Evolutionary conservation across 2,329 filamentous ascomycete genomes (phyloP).

Genomic region (Alternaria angustiovoidea): DNA sequence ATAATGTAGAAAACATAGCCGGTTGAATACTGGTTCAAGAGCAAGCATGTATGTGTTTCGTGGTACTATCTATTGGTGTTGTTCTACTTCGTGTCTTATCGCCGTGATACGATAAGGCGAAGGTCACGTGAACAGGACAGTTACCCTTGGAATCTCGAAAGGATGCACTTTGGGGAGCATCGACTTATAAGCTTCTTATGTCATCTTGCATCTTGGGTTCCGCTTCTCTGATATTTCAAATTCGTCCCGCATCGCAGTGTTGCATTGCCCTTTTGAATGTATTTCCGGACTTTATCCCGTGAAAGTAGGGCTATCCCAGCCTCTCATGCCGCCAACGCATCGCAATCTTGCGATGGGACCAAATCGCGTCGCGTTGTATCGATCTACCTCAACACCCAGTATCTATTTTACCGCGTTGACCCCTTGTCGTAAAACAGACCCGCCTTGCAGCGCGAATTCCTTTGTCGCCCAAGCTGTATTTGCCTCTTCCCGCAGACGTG

Average conservation of each 20-base stretch:
- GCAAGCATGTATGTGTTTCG: background rate
- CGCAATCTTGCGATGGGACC: constrained; percentile 6
- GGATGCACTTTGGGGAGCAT: background rate
- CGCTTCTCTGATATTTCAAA: background rate
- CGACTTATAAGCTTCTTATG: background rate
- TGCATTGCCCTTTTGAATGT: background rate
- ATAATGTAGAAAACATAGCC: background rate
- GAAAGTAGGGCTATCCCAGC: constrained; percentile 5
- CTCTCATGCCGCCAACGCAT: constrained; percentile 7
- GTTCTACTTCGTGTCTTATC: background rate
- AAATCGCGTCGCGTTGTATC: constrained; percentile 1
- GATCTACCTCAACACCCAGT: constrained; percentile 3
- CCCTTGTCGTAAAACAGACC: constrained; percentile 20
- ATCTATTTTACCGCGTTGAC: background rate
- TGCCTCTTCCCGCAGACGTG: constrained; percentile 7
- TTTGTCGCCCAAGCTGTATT: constrained; percentile 11
- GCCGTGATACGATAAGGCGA: constrained; percentile 13
- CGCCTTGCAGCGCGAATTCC: background rate
- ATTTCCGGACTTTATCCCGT: background rate
- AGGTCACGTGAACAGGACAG: constrained; percentile 16
- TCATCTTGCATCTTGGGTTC: background rate
- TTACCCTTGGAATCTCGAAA: background rate
- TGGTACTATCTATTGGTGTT: background rate
- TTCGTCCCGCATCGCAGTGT: background rate
- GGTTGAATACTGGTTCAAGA: background rate